Conservation (phyloP, 352 stramenopile genomes). For the Halophytophthora polymorphica region DNA sequence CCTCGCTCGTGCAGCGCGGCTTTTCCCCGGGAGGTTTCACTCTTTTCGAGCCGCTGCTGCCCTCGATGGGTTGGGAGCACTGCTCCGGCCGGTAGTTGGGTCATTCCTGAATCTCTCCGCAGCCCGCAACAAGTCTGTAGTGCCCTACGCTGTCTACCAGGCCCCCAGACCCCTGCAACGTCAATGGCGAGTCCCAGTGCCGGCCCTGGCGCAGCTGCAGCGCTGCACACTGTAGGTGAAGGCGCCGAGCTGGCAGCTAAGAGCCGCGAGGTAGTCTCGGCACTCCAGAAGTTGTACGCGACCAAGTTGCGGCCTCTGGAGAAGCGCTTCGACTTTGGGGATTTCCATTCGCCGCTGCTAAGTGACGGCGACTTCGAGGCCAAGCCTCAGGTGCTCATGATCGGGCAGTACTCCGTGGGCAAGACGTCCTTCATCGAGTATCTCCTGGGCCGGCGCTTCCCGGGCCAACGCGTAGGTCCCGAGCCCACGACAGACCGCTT, state of each 20-base stretch:
- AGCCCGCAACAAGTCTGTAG: too few species aligned
- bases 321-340: conserved; percentile 91
- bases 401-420: conserved; percentile 97
- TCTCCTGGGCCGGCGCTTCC: conserved; percentile 95
- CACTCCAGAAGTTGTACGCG: conserved; percentile 78
- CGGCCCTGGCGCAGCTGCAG: conserved; percentile 9
- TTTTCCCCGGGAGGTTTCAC: too few species aligned
- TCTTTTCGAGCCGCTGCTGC: too few species aligned
- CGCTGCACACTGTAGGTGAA: conserved; percentile 43
- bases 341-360: conserved; percentile 92
- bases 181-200: neutral
- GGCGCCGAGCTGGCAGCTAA: conserved; percentile 61
- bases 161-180: neutral
- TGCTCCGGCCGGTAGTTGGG: too few species aligned
- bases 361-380: conserved; percentile 95
- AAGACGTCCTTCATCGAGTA: conserved; percentile 99
- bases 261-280: conserved; percentile 70
- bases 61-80: too few species aligned
- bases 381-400: conserved; percentile 97
- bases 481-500: conserved; percentile 99
- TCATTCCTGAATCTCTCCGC: too few species aligned
- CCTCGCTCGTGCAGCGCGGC: too few species aligned
- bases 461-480: conserved; percentile 95
- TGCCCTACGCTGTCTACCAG: too few species aligned
- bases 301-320: conserved; percentile 81